A percentile compares a stretch with the other conserved stretches of the same genome.
Evolutionary conservation across 202 grass and related monocot genomes (phyloP).

Genomic region (Musa balbisiana): DNA sequence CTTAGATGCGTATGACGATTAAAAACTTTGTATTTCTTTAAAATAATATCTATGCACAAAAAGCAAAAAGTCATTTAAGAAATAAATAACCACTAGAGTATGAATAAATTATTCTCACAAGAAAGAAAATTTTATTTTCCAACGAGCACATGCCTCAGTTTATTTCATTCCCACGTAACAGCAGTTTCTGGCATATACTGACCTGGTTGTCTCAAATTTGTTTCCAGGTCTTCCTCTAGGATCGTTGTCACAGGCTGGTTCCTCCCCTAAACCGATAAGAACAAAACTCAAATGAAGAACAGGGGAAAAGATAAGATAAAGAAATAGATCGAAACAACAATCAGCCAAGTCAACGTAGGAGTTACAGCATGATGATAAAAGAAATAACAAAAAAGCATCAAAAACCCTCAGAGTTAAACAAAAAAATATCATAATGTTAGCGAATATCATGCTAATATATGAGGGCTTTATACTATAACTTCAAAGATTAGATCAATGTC

Average conservation of each 20-base stretch:
- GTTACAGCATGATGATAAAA: not conserved
- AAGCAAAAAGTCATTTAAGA: not conserved
- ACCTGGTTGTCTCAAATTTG: conserved; percentile 48
- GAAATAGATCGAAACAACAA: not conserved
- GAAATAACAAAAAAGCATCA: not conserved
- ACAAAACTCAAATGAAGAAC: not conserved
- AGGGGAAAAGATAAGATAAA: not conserved
- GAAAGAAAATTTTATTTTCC: conserved; percentile 9
- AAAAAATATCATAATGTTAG: not conserved
- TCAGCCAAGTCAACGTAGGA: not conserved
- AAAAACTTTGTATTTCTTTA: too few species aligned
- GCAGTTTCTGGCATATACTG: conserved; percentile 16
- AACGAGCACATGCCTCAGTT: conserved; percentile 6
- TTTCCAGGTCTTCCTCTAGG: conserved; percentile 82
- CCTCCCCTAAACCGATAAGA: conserved; percentile 36
- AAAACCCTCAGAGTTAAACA: not conserved
- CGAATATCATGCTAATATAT: not conserved
- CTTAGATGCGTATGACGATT: too few species aligned
- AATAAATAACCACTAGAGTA: not conserved
- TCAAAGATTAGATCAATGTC: too few species aligned
- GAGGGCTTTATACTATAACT: not conserved
- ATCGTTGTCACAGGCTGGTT: conserved; percentile 33
- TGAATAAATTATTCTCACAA: not conserved
- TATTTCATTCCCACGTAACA: conserved; percentile 8
- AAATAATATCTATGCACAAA: not conserved